Evolutionary conservation across 2,329 filamentous ascomycete species (phyloP).

Genomic region (Aspergillus pseudonomiae): DNA sequence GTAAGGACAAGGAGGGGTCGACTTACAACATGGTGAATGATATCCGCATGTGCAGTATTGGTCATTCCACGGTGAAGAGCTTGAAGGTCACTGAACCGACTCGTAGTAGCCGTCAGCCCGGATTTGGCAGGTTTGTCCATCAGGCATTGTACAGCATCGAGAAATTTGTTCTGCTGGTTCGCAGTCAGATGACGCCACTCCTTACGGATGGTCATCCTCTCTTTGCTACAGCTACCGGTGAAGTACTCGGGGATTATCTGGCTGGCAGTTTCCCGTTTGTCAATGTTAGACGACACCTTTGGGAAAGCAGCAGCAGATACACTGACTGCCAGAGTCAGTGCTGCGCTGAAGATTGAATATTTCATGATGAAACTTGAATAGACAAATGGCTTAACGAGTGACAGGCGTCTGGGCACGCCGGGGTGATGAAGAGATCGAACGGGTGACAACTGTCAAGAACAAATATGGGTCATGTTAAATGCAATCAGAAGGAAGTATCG

Average conservation of each 20-base stretch:
- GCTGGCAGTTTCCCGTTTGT: neutral
- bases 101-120: conserved; percentile 7
- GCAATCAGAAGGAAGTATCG: neutral
- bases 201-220: neutral
- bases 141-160: neutral
- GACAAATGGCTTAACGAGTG: neutral
- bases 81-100: conserved; percentile 14
- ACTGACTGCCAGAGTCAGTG: neutral
- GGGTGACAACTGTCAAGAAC: neutral
- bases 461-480: neutral
- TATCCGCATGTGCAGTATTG: conserved; percentile 12
- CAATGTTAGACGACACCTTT: neutral
- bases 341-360: neutral
- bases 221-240: neutral
- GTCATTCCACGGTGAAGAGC: conserved; percentile 16
- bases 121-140: neutral
- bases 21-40: conserved; percentile 12
- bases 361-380: neutral
- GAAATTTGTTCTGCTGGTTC: neutral
- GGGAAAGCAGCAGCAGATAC: neutral
- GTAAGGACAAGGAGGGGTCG: neutral
- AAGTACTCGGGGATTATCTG: neutral
- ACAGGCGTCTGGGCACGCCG: neutral
- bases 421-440: neutral
- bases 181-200: neutral